Percentiles rank a stretch among this genome's conserved stretches.
These are phyloP conservation scores for Lepiota venenata DNA, from an alignment of 768 basidiomycete species.

Conservation along the genomic window DNA sequence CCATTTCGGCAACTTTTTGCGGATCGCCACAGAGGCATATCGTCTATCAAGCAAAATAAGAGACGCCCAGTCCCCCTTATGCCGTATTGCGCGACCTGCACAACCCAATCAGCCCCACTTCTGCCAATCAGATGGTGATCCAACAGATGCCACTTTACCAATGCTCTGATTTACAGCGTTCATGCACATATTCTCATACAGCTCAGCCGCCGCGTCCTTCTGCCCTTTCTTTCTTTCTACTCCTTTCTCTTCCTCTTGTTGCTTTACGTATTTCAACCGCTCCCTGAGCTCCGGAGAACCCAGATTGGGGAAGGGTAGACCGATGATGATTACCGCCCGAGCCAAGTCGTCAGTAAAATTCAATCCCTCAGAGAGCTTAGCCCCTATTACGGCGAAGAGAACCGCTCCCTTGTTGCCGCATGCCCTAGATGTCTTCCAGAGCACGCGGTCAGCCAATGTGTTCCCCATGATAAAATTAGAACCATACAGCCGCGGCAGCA, in stretches of 20 bases:
- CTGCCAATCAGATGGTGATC: neutral
- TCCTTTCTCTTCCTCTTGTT: conserved; percentile 45
- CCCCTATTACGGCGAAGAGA: conserved; percentile 92
- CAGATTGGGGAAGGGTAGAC: conserved; percentile 91
- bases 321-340: conserved; percentile 82
- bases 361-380: conserved; percentile 93
- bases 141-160: conserved; percentile 44
- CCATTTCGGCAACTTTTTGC: conserved; percentile 87
- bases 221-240: conserved; percentile 29
- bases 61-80: conserved; percentile 88
- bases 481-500: conserved; percentile 40
- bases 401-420: conserved; percentile 61
- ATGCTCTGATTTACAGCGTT: conserved; percentile 97
- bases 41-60: conserved; percentile 85
- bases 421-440: conserved; percentile 2
- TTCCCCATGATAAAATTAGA: neutral
- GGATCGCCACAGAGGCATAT: conserved; percentile 67
- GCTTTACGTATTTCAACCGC: conserved; percentile 84
- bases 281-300: conserved; percentile 90
- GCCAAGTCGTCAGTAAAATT: conserved; percentile 80
- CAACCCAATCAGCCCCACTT: neutral
- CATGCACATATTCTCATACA: conserved; percentile 92
- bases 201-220: conserved; percentile 72
- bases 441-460: neutral
- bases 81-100: conserved; percentile 88